A percentile compares a stretch with the other conserved stretches of the same genome.
phyloP scores from a whole-genome alignment of 306 rosid genomes.

The Malus sylvestris region DNA sequence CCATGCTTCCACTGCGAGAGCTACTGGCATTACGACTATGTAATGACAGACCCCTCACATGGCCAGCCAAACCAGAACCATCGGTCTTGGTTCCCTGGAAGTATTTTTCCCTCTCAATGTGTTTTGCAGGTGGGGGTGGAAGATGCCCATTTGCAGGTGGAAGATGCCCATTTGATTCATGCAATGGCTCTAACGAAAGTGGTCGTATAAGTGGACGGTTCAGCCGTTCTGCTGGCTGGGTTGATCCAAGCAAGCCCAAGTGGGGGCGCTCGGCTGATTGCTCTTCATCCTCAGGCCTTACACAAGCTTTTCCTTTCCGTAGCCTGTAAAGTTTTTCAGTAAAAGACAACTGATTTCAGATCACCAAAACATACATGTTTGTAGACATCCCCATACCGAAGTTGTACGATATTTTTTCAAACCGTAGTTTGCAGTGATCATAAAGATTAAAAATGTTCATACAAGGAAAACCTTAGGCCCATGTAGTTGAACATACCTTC shows the following conservation, averaged over 20 bases:
- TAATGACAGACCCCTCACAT: slow-evolving; percentile 70
- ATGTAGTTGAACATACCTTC: slow-evolving; percentile 41
- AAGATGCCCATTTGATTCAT: slow-evolving; percentile 24
- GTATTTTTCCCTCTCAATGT: slow-evolving; percentile 69
- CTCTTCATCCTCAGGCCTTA: slow-evolving; percentile 70
- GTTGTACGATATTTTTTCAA: background rate
- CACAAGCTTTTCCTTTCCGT: slow-evolving; percentile 93
- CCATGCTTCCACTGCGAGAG: slow-evolving; percentile 84
- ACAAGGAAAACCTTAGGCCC: background rate
- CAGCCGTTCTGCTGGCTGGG: slow-evolving; percentile 47
- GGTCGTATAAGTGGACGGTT: slow-evolving; percentile 84
- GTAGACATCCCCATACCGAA: background rate
- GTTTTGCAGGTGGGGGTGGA: slow-evolving; percentile 92
- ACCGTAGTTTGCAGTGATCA: background rate
- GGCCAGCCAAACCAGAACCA: slow-evolving; percentile 54
- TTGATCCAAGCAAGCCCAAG: slow-evolving; percentile 44
- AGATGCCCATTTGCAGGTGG: slow-evolving; percentile 31
- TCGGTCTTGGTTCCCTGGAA: slow-evolving; percentile 76
- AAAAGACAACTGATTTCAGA: slow-evolving; percentile 6
- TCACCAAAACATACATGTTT: background rate
- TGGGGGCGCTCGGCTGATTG: slow-evolving; percentile 33
- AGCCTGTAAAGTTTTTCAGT: slow-evolving; percentile 43
- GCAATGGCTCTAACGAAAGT: slow-evolving; percentile 36
- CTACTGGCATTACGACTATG: slow-evolving; percentile 77
- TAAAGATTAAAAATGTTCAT: background rate